Evolutionary conservation across 768 basidiomycete genomes (phyloP), one percentile per base, ranked within the genome.

Genomic region (Mycena galericulata): DNA sequence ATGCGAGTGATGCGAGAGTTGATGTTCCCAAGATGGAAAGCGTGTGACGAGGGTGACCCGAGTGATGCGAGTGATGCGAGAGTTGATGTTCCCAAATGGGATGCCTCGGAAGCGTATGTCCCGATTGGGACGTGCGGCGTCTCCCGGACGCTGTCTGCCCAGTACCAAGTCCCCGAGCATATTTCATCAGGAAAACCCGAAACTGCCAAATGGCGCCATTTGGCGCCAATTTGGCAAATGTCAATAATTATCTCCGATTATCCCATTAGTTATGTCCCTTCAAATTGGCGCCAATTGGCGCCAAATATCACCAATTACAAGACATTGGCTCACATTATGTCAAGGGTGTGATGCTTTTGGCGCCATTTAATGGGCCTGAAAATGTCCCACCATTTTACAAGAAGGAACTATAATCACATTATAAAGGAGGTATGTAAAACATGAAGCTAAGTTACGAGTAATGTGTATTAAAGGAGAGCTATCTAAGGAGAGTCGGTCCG

Each of bases 381-480:
- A 24, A 10, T 12, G 22, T 49, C 46, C 17, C 46, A 49, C n/a
- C 11, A 24, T 9, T 53, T 32, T 53, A 53, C 51, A 53, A 30
- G 51, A 53, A 53, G 32, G 29, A 53, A 30, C 29, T 53, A 53
- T 53, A 53, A 5, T 53, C 34, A 20, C 26, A 53, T 53, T 53
- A 53, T 32, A 30, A 36, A 20, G 17, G 6, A 8, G 46, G 12
- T 49, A 49, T 27, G 26, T 24, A 45, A 27, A 24, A 27, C 7
- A 24, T 7, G 6, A 9, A 27, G 26, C 17, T 11, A 27, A 49
- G n/a, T 7, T 24, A 27, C 17, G 46, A 49, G 26, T 24, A 3
- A 27, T 18, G n/a, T n/a, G n/a, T n/a, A n/a, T n/a, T n/a, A n/a
- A n/a, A n/a, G n/a, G n/a, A n/a, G n/a, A 18, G 18, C 17, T 17